Evolutionary conservation across 805 yeast species (phyloP).

Genomic region (Candida awuae): DNA sequence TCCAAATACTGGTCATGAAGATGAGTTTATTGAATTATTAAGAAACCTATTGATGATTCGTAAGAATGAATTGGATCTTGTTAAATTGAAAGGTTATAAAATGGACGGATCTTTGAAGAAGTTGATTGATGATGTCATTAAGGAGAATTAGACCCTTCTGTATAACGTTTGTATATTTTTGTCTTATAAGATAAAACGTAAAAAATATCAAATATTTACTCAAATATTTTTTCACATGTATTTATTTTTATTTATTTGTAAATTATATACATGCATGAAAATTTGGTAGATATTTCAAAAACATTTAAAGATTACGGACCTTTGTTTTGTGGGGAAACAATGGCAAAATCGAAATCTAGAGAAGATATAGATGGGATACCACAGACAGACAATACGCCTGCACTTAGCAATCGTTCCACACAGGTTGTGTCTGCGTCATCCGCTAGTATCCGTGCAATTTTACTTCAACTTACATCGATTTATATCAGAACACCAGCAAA

Average conservation of each 20-base stretch:
- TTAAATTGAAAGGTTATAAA: slow-evolving; percentile 17
- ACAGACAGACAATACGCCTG: background rate
- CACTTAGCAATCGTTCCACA: slow-evolving; percentile 20
- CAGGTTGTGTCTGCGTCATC: slow-evolving; percentile 68
- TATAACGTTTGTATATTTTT: too few species aligned
- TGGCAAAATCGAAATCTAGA: background rate
- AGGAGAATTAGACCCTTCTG: slow-evolving; percentile 1
- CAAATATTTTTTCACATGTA: too few species aligned
- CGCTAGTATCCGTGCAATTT: slow-evolving; percentile 78
- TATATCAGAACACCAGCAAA: slow-evolving; percentile 79
- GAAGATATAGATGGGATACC: background rate
- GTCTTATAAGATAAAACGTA: too few species aligned
- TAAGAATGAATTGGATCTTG: slow-evolving; percentile 20
- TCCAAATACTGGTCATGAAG: slow-evolving; percentile 20
- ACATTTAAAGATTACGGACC: too few species aligned
- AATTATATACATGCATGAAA: too few species aligned
- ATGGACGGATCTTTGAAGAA: slow-evolving; percentile 22
- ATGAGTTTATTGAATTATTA: slow-evolving; percentile 28
- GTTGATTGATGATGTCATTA: slow-evolving; percentile 12
- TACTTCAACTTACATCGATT: slow-evolving; percentile 69
- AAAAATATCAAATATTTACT: too few species aligned
- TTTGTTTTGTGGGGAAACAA: background rate
- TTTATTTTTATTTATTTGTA: too few species aligned
- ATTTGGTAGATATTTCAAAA: too few species aligned
- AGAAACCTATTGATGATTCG: slow-evolving; percentile 28